Conservation (phyloP, 2,329 filamentous ascomycete species). For the Ploettnerulaceae sp. region DNA sequence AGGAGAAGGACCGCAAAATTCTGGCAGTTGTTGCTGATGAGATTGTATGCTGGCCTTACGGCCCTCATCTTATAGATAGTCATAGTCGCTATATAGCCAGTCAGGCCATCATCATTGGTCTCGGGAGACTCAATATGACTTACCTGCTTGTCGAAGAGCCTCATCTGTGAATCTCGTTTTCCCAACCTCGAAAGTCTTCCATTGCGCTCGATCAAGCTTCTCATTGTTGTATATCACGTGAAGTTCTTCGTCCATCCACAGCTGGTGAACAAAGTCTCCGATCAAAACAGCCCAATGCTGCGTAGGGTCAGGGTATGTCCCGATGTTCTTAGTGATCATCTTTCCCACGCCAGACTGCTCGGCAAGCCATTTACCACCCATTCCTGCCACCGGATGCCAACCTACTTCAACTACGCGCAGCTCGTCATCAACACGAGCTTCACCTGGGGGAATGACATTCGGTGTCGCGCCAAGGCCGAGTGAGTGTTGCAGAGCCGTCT, state of each 20-base stretch:
- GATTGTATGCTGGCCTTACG: conserved; percentile 47
- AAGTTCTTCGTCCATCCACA: conserved; percentile 58
- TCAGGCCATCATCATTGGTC: neutral
- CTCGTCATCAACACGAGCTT: conserved; percentile 36
- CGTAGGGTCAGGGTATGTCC: conserved; percentile 52
- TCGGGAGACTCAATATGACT: conserved; percentile 21
- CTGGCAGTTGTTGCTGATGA: conserved; percentile 58
- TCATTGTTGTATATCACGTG: conserved; percentile 54
- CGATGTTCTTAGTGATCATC: conserved; percentile 50
- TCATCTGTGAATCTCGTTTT: conserved; percentile 52
- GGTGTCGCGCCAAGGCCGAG: conserved; percentile 42
- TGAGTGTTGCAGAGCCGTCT: conserved; percentile 39
- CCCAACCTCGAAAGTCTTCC: conserved; percentile 48
- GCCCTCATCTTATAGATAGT: conserved; percentile 48
- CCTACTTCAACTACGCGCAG: conserved; percentile 47
- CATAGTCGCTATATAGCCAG: conserved; percentile 42
- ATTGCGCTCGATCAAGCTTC: conserved; percentile 41
- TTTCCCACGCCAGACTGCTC: conserved; percentile 51
- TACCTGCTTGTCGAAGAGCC: conserved; percentile 45
- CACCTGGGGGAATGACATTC: conserved; percentile 40
- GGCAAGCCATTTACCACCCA: conserved; percentile 54
- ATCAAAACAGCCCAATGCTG: conserved; percentile 58
- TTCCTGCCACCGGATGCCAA: conserved; percentile 54
- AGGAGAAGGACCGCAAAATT: conserved; percentile 50
- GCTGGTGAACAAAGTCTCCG: conserved; percentile 49